phyloP scores from a whole-genome alignment of 495 filamentous ascomycete genomes.

The Aspergillus panamensis region DNA sequence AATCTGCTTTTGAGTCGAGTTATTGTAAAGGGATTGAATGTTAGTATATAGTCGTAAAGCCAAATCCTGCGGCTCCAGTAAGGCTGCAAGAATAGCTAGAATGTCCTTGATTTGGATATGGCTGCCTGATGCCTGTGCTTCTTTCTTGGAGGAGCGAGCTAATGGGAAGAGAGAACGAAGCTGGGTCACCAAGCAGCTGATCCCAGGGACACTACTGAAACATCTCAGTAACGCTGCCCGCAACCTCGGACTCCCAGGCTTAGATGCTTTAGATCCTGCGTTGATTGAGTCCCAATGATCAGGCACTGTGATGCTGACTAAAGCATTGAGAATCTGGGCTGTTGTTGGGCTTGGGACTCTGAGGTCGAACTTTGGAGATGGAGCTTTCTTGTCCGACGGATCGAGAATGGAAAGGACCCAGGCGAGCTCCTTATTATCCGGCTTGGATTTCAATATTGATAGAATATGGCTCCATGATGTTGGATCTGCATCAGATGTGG shows the following conservation, averaged over 20 bases:
- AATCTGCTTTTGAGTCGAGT: slow-evolving; percentile 39
- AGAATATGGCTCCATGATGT: slow-evolving; percentile 57
- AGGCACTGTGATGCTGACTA: slow-evolving; percentile 67
- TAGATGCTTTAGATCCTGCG: slow-evolving; percentile 36
- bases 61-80: slow-evolving; percentile 56
- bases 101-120: slow-evolving; percentile 33
- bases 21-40: slow-evolving; percentile 32
- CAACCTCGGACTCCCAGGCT: slow-evolving; percentile 30
- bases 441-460: slow-evolving; percentile 59
- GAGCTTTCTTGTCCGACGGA: slow-evolving; percentile 30
- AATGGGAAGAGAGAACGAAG: slow-evolving; percentile 51
- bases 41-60: slow-evolving; percentile 53
- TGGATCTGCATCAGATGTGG: slow-evolving; percentile 22
- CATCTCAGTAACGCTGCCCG: slow-evolving; percentile 56
- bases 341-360: slow-evolving; percentile 58
- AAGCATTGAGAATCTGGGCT: slow-evolving; percentile 64
- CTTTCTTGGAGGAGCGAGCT: slow-evolving; percentile 25
- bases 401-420: slow-evolving; percentile 53
- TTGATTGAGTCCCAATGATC: slow-evolving; percentile 70
- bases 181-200: slow-evolving; percentile 64
- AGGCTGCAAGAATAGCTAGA: slow-evolving; percentile 45
- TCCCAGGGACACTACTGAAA: slow-evolving; percentile 66
- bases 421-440: slow-evolving; percentile 55
- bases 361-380: slow-evolving; percentile 51
- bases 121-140: slow-evolving; percentile 30